Evolutionary conservation across 202 grass and related monocot species (phyloP).

Genomic region (Dendrocalamus latiflorus): DNA sequence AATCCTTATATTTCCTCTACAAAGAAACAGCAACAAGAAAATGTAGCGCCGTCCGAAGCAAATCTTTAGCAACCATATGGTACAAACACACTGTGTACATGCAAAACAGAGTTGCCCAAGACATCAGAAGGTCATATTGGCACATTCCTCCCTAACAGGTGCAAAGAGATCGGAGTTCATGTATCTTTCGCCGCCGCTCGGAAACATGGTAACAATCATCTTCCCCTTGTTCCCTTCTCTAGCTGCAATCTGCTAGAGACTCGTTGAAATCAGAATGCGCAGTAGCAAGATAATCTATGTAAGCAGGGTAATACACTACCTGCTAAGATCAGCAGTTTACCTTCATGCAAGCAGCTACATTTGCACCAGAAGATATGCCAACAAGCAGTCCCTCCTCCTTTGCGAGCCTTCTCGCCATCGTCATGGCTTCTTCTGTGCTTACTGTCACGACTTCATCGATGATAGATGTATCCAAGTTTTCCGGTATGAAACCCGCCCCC

Average conservation of each 20-base stretch:
- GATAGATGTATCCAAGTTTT: constrained; percentile 39
- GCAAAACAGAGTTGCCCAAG: neutral
- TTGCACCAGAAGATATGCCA: constrained; percentile 74
- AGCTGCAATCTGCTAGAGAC: constrained; percentile 37
- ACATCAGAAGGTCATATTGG: constrained; percentile 56
- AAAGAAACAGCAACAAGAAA: neutral
- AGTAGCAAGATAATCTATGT: neutral
- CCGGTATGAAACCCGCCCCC: constrained; percentile 42
- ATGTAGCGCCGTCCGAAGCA: too few species aligned
- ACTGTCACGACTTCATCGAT: constrained; percentile 55
- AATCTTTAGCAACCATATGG: too few species aligned
- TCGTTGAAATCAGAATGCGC: constrained; percentile 14
- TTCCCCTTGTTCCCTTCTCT: constrained; percentile 52
- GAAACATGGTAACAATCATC: constrained; percentile 74
- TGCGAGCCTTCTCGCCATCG: constrained; percentile 48
- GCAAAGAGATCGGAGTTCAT: constrained; percentile 61
- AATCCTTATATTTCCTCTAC: neutral
- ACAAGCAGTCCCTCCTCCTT: constrained; percentile 60
- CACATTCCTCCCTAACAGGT: constrained; percentile 53
- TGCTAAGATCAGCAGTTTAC: constrained; percentile 13
- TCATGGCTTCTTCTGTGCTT: constrained; percentile 47
- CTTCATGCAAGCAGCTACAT: constrained; percentile 54
- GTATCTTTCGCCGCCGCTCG: constrained; percentile 70
- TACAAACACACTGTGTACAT: too few species aligned
- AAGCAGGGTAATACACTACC: neutral